phyloP scores from a whole-genome alignment of 148 eudicot species.

The Camellia japonica region DNA sequence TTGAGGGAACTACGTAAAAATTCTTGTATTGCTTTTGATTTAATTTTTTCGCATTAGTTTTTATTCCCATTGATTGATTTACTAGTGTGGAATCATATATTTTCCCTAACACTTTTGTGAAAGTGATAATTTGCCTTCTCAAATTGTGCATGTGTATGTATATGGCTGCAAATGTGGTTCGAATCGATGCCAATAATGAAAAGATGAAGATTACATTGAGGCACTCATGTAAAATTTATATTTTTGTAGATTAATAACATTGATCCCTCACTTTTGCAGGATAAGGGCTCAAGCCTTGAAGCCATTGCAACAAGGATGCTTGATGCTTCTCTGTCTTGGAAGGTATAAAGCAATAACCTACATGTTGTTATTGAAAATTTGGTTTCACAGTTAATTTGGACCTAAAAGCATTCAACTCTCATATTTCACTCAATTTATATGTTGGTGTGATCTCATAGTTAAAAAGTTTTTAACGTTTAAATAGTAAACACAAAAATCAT shows the following conservation, averaged over 20 bases:
- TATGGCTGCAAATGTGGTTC: not conserved
- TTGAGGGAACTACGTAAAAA: too few species aligned
- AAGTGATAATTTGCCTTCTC: not conserved
- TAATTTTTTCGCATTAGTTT: not conserved
- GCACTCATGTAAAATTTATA: not conserved
- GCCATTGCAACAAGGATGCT: slow-evolving; percentile 46
- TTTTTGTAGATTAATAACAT: not conserved
- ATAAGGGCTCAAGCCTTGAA: slow-evolving; percentile 65
- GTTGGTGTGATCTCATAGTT: not conserved
- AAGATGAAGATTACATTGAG: slow-evolving; percentile 5
- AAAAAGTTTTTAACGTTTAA: not conserved
- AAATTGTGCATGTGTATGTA: not conserved
- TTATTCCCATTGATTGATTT: too few species aligned
- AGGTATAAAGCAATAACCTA: slow-evolving; percentile 38
- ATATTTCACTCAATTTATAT: not conserved
- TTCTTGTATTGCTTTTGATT: not conserved
- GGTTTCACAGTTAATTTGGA: not conserved
- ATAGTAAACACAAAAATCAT: not conserved
- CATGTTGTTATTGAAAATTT: not conserved
- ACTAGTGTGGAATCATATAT: not conserved
- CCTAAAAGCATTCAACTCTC: not conserved
- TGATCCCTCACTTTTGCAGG: slow-evolving; percentile 35
- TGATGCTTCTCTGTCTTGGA: slow-evolving; percentile 69
- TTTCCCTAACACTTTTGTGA: too few species aligned
- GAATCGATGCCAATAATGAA: not conserved